Evolutionary conservation across 768 basidiomycete species (phyloP), one percentile per base, ranked within the genome.

Genomic region (Pulveroboletus sp.): DNA sequence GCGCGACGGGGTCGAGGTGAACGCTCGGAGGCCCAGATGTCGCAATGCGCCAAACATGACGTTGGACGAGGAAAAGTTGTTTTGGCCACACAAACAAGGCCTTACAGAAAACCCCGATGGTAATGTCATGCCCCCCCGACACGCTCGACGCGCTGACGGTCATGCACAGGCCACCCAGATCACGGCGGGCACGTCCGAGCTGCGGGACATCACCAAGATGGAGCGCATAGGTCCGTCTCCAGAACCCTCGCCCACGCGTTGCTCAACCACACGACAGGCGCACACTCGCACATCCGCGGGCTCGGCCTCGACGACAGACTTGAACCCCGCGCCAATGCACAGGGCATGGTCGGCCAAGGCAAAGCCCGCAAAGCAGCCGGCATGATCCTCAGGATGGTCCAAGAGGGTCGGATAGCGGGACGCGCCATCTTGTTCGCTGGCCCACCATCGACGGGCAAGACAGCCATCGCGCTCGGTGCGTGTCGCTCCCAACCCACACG

Each of bases 361-460:
- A 93, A 93, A 64, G 96, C 96, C 19, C 83, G 96, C 37, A 96
- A 96, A 68, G 95, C 96, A 0, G 96, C 95, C 0, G 96, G 96
- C 2, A 88, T 98, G 78, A 93, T 97, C 53, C 79, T 98, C 61
- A 94, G 88, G 72, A 95, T 99, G 94, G 93, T 98, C 6, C 90
- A 96, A 68, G 92, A 96, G 61, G 93, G 93, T 16, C 78, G 86
- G 50, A 97, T 98, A 61, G 93, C 96, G 0, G 96, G 96, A 23
- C 81, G 95, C 37, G 92, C 94, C 6, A 94, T 99, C 71, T 75
- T 99, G 47, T 96, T 99, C 69, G 96, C 96, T 16, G 96, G 96
- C 0, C 96, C 96, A 6, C 94, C 96, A 6, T 92, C 91, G 27
- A 93, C 93, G 1, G 96, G 96, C 22, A 99, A 99, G 72, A 98